A percentile compares a stretch with the other conserved stretches of the same genome.
Evolutionary conservation across 495 filamentous ascomycete species (phyloP).

Genomic region (Penicillium crystallinum): DNA sequence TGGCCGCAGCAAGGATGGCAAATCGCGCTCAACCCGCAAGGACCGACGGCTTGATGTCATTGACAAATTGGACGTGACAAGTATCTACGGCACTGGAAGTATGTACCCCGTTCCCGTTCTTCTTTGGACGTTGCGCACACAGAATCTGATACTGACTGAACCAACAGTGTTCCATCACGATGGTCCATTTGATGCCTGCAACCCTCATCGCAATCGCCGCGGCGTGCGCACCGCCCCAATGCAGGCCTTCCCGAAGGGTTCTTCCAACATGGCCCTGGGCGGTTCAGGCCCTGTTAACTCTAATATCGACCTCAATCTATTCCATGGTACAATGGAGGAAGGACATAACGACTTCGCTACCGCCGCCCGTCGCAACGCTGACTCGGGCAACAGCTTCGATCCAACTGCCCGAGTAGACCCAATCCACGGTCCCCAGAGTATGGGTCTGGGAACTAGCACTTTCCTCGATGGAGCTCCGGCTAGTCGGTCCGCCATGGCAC

Average conservation of each 20-base stretch:
- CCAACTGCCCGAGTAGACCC: constrained; percentile 56
- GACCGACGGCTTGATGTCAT: constrained; percentile 81
- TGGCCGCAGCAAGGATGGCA: constrained; percentile 54
- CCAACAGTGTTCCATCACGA: constrained; percentile 92
- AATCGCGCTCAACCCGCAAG: constrained; percentile 38
- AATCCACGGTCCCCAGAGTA: constrained; percentile 75
- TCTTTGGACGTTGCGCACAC: neutral
- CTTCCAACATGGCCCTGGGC: constrained; percentile 85
- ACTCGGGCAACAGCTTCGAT: constrained; percentile 48
- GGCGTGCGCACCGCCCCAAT: constrained; percentile 82
- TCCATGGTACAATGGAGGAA: constrained; percentile 78
- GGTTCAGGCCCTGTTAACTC: constrained; percentile 80
- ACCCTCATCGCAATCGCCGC: constrained; percentile 88
- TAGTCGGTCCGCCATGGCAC: constrained; percentile 74
- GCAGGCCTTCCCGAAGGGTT: constrained; percentile 91
- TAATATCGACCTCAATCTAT: constrained; percentile 74
- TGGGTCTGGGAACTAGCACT: constrained; percentile 89
- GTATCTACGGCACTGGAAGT: constrained; percentile 94
- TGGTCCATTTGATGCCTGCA: constrained; percentile 96
- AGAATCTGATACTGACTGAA: constrained; percentile 5
- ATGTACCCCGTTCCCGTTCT: constrained; percentile 32
- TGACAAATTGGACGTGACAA: constrained; percentile 94
- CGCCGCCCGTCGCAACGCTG: constrained; percentile 32
- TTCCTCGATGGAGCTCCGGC: constrained; percentile 95
- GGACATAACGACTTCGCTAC: constrained; percentile 73